Evolutionary conservation across 2,329 filamentous ascomycete species (phyloP).

Genomic region (Cordyceps tenuipes): DNA sequence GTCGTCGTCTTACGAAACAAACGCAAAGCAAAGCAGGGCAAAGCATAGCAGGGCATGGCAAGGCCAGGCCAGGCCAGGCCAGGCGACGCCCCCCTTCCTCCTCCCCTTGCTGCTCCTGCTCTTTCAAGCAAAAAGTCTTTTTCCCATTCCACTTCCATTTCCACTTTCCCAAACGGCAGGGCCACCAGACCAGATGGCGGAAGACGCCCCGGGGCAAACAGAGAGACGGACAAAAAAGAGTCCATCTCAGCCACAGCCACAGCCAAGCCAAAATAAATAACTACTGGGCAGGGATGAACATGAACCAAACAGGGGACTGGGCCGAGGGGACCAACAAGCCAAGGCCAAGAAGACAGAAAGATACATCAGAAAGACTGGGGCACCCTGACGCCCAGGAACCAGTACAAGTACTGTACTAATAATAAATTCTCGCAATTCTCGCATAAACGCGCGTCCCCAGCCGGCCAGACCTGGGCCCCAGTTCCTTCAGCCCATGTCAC

Average conservation of each 20-base stretch:
- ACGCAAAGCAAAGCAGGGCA: not conserved
- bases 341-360: not conserved
- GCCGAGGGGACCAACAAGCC: too few relatives aligned
- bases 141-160: not conserved
- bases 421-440: too few relatives aligned
- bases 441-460: slow-evolving; percentile 8
- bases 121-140: too few relatives aligned
- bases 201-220: not conserved
- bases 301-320: not conserved
- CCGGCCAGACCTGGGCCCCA: too few relatives aligned
- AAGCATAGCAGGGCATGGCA: too few relatives aligned
- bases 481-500: too few relatives aligned
- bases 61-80: too few relatives aligned
- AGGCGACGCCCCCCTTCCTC: not conserved
- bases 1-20: not conserved
- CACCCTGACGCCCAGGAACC: not conserved
- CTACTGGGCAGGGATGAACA: not conserved
- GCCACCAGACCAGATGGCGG: not conserved
- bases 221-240: too few relatives aligned
- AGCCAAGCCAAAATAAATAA: too few relatives aligned
- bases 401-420: too few relatives aligned
- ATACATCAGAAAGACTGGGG: not conserved
- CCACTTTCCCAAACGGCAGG: not conserved
- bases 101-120: too few relatives aligned
- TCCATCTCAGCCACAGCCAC: too few relatives aligned